Base-by-base conservation (phyloP, 1,284 basidiomycete species). In the Cutaneotrichosporon cavernicola region DNA sequence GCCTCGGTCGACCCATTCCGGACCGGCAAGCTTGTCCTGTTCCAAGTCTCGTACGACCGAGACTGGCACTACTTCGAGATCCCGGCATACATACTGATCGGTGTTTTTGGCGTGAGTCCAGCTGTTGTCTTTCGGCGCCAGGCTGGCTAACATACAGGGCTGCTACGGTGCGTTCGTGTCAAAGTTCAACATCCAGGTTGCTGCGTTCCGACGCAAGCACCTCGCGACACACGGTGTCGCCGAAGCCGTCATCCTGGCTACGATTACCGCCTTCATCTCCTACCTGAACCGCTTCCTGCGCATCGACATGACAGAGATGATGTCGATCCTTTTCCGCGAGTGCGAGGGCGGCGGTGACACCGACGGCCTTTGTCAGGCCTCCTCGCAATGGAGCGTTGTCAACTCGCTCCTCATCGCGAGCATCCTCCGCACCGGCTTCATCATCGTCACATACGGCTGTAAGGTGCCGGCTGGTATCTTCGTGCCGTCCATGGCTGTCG, bases 41-140 rank as follows among this genome's bases (percentile, higher is more conserved):
- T 99, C 84, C 93, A 97, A 78, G 93, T 99, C 67, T 96, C 94
- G 7, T 99, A 99, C 80, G 92, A 92, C 77, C 86, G 95, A 34
- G 92, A 96, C 74, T 99, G 97, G 97, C 96, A 99, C 78, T 98
- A 97, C 82, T 99, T 99, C 76, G 97, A 98, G 78, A 92, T 99
- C 61, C 88, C 96, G n/a, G 86, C 95, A 38, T 97, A 94, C 81
- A 85, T 98, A 60, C 85, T 99, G 66, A 87, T 99, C 52, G 97
- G 97, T 5, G 85, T 99, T 68, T 98, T 99, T 77, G 97, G 97
- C 43, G 93, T 94, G 73, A 67, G 87, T 81, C 13, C 8, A 31
- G 21, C n/a, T 13, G 31, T 55, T n/a, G 13, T 13, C 16, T n/a
- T 13, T 46, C 18, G 16, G 9, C 55, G 26, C 32, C 49, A 18